A percentile compares a stretch with the other conserved stretches of the same genome.
These are phyloP conservation scores for Sordariomycetes sp. DNA, from an alignment of 2,329 filamentous ascomycete genomes.

Conservation along the genomic window DNA sequence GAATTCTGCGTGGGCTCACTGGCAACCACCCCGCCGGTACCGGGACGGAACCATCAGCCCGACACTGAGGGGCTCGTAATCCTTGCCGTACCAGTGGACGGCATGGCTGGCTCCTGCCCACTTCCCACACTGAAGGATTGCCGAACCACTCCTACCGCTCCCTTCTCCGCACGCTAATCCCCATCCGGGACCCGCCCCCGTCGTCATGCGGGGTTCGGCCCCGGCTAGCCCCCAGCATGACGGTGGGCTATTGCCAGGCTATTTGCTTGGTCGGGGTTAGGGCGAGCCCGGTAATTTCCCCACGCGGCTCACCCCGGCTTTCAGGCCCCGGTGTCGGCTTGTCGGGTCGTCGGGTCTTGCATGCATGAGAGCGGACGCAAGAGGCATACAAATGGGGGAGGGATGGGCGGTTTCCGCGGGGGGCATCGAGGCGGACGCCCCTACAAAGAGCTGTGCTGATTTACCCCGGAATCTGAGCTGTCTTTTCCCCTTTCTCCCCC, in stretches of 20 bases:
- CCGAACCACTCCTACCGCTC: background rate
- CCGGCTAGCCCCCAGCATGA: background rate
- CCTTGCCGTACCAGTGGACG: no score
- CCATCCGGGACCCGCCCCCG: background rate
- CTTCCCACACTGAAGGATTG: background rate
- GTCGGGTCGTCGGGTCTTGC: no score
- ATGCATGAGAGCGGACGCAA: no score
- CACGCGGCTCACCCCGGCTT: background rate
- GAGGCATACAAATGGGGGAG: no score
- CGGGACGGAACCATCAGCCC: background rate
- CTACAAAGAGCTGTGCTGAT: no score
- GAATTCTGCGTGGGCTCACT: background rate
- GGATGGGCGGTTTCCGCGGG: no score
- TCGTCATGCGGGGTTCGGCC: background rate
- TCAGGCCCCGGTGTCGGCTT: no score
- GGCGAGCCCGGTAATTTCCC: background rate
- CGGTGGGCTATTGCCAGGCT: background rate
- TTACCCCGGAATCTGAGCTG: background rate
- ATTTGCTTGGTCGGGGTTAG: background rate
- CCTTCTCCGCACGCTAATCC: conserved; percentile 4
- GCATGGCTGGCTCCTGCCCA: background rate
- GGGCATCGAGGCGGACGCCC: no score
- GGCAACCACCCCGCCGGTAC: background rate
- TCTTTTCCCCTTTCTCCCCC: background rate
- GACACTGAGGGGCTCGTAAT: no score